Evolutionary conservation across 2,329 filamentous ascomycete species (phyloP), one percentile per base, ranked within the genome.

Genomic region (Zalaria sp.): DNA sequence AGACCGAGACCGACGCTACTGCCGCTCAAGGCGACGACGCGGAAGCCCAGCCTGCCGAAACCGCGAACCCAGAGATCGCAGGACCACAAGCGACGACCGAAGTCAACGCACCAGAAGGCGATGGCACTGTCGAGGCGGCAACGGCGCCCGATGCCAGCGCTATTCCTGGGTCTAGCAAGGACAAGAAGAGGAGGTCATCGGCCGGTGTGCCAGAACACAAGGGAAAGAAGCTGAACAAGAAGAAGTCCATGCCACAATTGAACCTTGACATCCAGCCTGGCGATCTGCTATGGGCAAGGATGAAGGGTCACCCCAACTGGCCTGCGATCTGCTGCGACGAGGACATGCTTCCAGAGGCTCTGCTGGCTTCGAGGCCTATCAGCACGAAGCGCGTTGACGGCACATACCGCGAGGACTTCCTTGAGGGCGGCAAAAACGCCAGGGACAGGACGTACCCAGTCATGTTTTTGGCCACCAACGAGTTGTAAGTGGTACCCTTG

Each of bases 281-380:
- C 51, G 82, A 96, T 54, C 83, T 88, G 64, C 96, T 83, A 65
- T 79, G 93, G 57, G 86, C 93, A 49, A 84, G 88, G 61, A 79
- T 98, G 62, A 94, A 93, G 71, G 91, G 89, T 46, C 93, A 85
- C 62, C 85, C 91, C 28, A 81, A 85, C 34, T 98, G 91, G 91
- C 91, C 91, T 10, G 81, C 86, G 42, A 83, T 98, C 57, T 78
- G 98, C 53, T 91, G 85, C 60, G 87, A 94, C 58, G 89, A 98
- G 61, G 79, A 81, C 47, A 96, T 98, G 81, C 77, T 98, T 18
- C 89, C 91, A 2, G 71, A 79, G 44, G 77, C 73, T 9, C 73
- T 98, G 25, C 65, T 93, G 42, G 82, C 73, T 54, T 75, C 74
- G 37, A 81, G 91, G 46, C 91, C 89, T 5, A 84, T 93, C 41